A percentile compares a stretch with the other conserved stretches of the same genome.
phyloP scores from a whole-genome alignment of 495 filamentous ascomycete genomes.

The Aspergillus bridgeri region DNA sequence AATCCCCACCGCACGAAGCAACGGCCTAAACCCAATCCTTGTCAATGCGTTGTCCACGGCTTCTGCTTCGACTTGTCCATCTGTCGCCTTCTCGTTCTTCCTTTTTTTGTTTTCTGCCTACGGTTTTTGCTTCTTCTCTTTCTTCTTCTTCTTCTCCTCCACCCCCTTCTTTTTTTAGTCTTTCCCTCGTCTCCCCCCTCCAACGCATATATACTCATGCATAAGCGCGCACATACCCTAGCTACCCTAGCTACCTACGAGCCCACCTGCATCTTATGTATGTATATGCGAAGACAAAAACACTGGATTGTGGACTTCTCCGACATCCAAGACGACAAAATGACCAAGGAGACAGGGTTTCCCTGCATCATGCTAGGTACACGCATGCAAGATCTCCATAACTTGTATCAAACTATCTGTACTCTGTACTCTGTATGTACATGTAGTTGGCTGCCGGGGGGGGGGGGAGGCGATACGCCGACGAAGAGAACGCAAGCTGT shows the following conservation, averaged over 20 bases:
- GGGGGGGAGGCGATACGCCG: background rate
- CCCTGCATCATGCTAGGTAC: conserved; percentile 7
- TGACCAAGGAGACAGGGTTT: conserved; percentile 4
- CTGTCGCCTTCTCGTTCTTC: background rate
- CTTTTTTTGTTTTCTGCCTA: too few relatives aligned
- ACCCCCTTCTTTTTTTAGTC: background rate
- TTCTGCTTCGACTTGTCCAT: background rate
- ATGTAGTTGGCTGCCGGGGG: background rate
- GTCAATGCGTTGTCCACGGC: conserved; percentile 14
- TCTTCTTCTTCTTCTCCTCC: conserved; percentile 7
- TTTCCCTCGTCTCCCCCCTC: background rate
- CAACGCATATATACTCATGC: background rate
- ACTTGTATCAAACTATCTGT: background rate
- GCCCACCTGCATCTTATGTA: conserved; percentile 1
- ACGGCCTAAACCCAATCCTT: conserved; percentile 1
- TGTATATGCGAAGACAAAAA: background rate
- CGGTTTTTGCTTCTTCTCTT: background rate
- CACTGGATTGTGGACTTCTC: background rate
- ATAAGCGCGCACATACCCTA: background rate
- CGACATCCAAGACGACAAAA: background rate
- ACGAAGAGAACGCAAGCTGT: background rate
- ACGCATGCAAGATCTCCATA: conserved; percentile 10
- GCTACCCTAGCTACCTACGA: too few relatives aligned
- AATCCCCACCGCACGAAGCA: background rate
- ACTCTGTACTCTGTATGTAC: too few relatives aligned